Percentiles rank a stretch among this genome's conserved stretches.
These are phyloP conservation scores for Laetiporus sulphureus DNA, from an alignment of 1,284 basidiomycete species.

Conservation along the genomic window DNA sequence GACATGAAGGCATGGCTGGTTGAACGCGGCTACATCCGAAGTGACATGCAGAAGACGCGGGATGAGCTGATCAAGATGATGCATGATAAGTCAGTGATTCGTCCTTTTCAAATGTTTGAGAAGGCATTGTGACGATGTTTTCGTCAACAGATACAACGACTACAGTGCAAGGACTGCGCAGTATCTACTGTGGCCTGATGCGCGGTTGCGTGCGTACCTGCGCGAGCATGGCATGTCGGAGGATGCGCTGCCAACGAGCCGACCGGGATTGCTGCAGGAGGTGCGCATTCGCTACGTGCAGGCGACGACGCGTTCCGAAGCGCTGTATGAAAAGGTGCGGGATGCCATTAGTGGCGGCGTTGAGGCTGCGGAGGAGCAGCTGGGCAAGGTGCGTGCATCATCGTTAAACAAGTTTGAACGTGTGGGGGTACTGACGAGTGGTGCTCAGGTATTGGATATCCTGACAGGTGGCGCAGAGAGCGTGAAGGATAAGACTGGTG, in stretches of 20 bases:
- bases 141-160: slow-evolving; percentile 33
- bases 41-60: slow-evolving; percentile 59
- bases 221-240: slow-evolving; percentile 70
- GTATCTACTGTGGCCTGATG: slow-evolving; percentile 87
- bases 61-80: slow-evolving; percentile 68
- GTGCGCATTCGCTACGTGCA: slow-evolving; percentile 70
- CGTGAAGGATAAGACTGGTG: slow-evolving; percentile 24
- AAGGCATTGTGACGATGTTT: slow-evolving; percentile 5
- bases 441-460: slow-evolving; percentile 31
- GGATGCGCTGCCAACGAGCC: slow-evolving; percentile 50
- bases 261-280: slow-evolving; percentile 74
- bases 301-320: slow-evolving; percentile 48
- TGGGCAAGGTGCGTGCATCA: slow-evolving; percentile 26
- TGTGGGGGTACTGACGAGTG: not conserved
- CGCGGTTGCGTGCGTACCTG: slow-evolving; percentile 78
- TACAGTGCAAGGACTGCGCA: slow-evolving; percentile 38
- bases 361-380: slow-evolving; percentile 62
- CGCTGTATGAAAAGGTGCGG: slow-evolving; percentile 49
- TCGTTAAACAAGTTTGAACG: not conserved
- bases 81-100: slow-evolving; percentile 48
- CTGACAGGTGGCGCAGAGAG: slow-evolving; percentile 35
- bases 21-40: slow-evolving; percentile 66
- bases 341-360: slow-evolving; percentile 58
- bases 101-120: not conserved
- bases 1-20: slow-evolving; percentile 76